A percentile compares a stretch with the other conserved stretches of the same genome.
Evolutionary conservation across 2,329 filamentous ascomycete genomes (phyloP).

Genomic region (Fusarium setosum): DNA sequence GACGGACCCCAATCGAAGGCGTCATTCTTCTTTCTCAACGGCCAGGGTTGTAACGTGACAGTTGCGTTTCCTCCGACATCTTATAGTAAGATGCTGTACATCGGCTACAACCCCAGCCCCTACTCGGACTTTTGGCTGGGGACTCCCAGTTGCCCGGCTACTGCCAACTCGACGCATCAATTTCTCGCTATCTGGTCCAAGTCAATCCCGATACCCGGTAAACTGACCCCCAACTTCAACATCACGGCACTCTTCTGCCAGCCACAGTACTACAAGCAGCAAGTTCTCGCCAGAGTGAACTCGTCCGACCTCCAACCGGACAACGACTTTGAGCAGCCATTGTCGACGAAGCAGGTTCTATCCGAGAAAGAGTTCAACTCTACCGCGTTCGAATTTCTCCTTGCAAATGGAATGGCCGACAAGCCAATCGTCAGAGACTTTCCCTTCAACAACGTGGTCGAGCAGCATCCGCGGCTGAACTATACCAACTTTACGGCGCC

Average conservation of each 20-base stretch:
- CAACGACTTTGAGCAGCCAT: not conserved
- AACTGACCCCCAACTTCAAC: slow-evolving; percentile 14
- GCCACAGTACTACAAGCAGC: slow-evolving; percentile 57
- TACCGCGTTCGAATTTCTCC: slow-evolving; percentile 48
- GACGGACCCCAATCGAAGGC: not conserved
- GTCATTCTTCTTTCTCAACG: slow-evolving; percentile 48
- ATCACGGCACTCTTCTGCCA: slow-evolving; percentile 56
- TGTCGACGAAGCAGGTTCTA: slow-evolving; percentile 23
- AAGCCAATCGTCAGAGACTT: slow-evolving; percentile 30
- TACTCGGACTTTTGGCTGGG: slow-evolving; percentile 47
- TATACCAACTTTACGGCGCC: slow-evolving; percentile 27
- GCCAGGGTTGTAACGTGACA: slow-evolving; percentile 50
- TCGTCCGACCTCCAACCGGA: slow-evolving; percentile 15
- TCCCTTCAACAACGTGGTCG: slow-evolving; percentile 35
- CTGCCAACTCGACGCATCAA: slow-evolving; percentile 46
- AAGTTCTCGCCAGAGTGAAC: slow-evolving; percentile 53
- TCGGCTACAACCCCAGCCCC: slow-evolving; percentile 54
- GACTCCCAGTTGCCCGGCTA: slow-evolving; percentile 45
- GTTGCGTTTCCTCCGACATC: slow-evolving; percentile 17
- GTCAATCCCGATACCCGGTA: not conserved
- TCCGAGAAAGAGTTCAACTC: slow-evolving; percentile 46
- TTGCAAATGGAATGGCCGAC: slow-evolving; percentile 42
- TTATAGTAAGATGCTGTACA: slow-evolving; percentile 51
- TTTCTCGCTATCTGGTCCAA: slow-evolving; percentile 49
- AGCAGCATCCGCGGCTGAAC: slow-evolving; percentile 39